A percentile compares a stretch with the other conserved stretches of the same genome.
phyloP scores from a whole-genome alignment of 495 filamentous ascomycete genomes.

The Annulohypoxylon bovei region DNA sequence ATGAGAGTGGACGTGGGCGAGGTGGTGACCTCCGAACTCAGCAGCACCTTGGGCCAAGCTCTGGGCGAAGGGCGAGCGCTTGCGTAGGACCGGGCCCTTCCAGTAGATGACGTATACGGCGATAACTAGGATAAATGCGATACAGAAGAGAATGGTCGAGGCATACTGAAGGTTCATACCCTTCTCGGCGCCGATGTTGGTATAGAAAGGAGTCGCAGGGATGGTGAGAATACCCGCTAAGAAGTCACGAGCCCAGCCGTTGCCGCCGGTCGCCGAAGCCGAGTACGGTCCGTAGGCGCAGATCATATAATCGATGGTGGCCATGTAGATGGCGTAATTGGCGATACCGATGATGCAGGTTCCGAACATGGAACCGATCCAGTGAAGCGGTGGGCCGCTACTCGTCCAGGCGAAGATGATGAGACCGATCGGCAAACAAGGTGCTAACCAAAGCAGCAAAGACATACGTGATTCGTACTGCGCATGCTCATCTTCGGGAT shows the following conservation, averaged over 20 bases:
- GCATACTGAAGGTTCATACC: conserved; percentile 72
- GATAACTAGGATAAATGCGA: conserved; percentile 73
- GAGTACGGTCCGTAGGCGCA: conserved; percentile 80
- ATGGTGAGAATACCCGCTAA: conserved; percentile 82
- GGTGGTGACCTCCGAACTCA: conserved; percentile 50
- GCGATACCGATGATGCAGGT: conserved; percentile 71
- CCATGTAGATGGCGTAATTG: conserved; percentile 80
- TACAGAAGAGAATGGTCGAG: conserved; percentile 75
- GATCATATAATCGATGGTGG: conserved; percentile 89
- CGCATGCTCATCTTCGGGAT: conserved; percentile 66
- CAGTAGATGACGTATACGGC: conserved; percentile 83
- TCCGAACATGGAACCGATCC: conserved; percentile 70
- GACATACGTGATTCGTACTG: conserved; percentile 67
- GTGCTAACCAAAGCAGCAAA: conserved; percentile 70
- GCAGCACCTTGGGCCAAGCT: conserved; percentile 65
- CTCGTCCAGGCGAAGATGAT: conserved; percentile 76
- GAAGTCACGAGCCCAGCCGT: conserved; percentile 78
- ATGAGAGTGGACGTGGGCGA: conserved; percentile 35
- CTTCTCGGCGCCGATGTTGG: conserved; percentile 64
- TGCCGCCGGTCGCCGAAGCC: conserved; percentile 80
- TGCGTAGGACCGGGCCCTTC: conserved; percentile 74
- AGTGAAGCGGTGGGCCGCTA: conserved; percentile 69
- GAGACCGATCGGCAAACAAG: conserved; percentile 72
- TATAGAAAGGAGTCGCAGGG: conserved; percentile 76
- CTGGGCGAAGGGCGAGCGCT: conserved; percentile 78